Evolutionary conservation across 352 stramenopile genomes (phyloP), one percentile per base, ranked within the genome.

Genomic region (Blastocystis sp.): DNA sequence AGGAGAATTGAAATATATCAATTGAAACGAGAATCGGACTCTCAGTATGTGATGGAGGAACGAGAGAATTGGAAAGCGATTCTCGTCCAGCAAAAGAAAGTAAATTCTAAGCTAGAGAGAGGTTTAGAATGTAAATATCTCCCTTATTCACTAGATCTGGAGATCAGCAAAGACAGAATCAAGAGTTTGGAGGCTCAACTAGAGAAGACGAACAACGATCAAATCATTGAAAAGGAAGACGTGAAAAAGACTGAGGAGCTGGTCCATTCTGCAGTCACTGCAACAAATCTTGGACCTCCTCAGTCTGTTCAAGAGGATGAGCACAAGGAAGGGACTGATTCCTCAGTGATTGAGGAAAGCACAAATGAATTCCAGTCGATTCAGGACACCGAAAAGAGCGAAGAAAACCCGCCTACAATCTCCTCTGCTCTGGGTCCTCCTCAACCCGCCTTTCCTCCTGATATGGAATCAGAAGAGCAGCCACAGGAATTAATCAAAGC

Each of bases 1-100:
- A n/a, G 50, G 20, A 55, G 50, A 87, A 24, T 39, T 37, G 50
- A 68, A 81, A 62, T 76, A n/a, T 87, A 66, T n/a, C 76, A 68
- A 54, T 41, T 87, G 56, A 68, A 76, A 34, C 76, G 76, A n/a
- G 50, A 73, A 81, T 24, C 56, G 20, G 37, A 30, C 24, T 39
- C 62, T 34, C n/a, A 76, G 20, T 76, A 76, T 41, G 9, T 53
- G 41, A 34, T 76, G 68, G 53, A 87, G 56, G 76, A 76, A 47
- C n/a, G 53, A 56, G 53, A 87, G 50, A 73, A 68, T 82, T 73
- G 50, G 50, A 68, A 87, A 50, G 53, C 50, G 16, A 18, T 76
- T 16, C 41, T 87, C 9, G 34, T 76, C 78, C 76, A 68, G 45
- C 43, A 62, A n/a, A 69, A 50, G n/a, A n/a, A 62, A 43, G 56